Evolutionary conservation across 176 grass and related monocot species (phyloP).

Genomic region (Lolium multiflorum): DNA sequence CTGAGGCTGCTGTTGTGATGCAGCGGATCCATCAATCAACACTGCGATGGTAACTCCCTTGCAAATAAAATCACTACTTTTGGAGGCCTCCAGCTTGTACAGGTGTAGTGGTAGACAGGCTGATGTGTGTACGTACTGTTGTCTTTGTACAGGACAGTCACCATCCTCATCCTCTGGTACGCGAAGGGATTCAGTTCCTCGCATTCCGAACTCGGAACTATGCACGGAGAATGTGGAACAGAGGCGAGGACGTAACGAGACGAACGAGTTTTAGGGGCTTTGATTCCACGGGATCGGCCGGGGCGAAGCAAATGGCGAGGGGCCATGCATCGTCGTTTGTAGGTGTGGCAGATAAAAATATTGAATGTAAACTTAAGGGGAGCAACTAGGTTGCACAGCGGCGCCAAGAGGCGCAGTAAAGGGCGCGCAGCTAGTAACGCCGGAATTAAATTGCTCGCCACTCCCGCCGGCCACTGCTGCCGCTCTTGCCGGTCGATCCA

Average conservation of each 20-base stretch:
- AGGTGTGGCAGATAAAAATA: constrained; percentile 48
- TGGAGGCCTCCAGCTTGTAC: neutral
- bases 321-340: constrained; percentile 5
- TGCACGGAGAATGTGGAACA: constrained; percentile 22
- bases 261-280: neutral
- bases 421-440: constrained; percentile 40
- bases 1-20: no score
- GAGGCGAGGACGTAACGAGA: constrained; percentile 10
- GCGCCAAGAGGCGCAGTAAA: neutral
- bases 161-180: neutral
- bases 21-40: neutral
- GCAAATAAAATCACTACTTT: neutral
- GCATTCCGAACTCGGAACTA: neutral
- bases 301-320: constrained; percentile 15
- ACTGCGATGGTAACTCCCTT: neutral
- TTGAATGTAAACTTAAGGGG: constrained; percentile 53
- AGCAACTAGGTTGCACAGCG: constrained; percentile 38
- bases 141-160: neutral
- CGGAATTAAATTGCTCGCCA: constrained; percentile 50
- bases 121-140: neutral
- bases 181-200: neutral
- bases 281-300: neutral
- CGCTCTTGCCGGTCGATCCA: constrained; percentile 30
- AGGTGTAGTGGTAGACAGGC: neutral
- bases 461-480: constrained; percentile 45